These are phyloP conservation scores for Globisporangium carolinianum DNA, from an alignment of 352 stramenopile genomes.

Conservation along the genomic window DNA sequence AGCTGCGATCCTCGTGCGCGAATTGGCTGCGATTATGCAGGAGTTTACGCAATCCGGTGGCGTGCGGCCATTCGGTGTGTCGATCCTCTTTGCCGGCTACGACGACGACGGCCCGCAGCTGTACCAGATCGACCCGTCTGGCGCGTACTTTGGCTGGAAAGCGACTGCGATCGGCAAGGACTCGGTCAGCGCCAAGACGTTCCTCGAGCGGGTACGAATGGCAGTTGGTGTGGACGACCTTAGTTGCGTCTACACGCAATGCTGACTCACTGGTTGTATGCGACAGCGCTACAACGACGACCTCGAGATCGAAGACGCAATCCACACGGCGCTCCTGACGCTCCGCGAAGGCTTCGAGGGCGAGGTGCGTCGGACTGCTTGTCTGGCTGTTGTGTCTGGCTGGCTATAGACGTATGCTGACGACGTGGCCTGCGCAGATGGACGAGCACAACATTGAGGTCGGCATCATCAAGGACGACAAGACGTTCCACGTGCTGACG, in stretches of 20 bases:
- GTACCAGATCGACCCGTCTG: conserved; percentile 98
- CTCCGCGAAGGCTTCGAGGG: conserved; percentile 98
- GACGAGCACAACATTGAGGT: conserved; percentile 98
- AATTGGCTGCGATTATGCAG: conserved; percentile 98
- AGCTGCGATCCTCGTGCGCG: conserved; percentile 93
- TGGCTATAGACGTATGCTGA: not conserved
- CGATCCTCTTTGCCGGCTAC: conserved; percentile 96
- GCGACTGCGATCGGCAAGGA: conserved; percentile 99
- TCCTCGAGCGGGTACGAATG: conserved; percentile 92
- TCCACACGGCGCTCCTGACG: conserved; percentile 98
- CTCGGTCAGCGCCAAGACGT: conserved; percentile 98
- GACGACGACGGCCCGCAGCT: conserved; percentile 96
- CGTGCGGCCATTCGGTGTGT: conserved; percentile 98
- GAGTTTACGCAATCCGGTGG: conserved; percentile 97
- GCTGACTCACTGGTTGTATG: conserved; percentile 1
- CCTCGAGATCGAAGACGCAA: conserved; percentile 99
- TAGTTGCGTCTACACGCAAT: not conserved
- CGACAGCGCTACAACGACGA: conserved; percentile 90
- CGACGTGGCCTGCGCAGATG: conserved; percentile 77
- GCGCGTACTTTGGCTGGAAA: conserved; percentile 99
- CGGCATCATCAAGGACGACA: conserved; percentile 94
- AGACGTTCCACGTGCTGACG: conserved; percentile 96
- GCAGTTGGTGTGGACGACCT: conserved; percentile 28
- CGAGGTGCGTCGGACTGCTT: conserved; percentile 35
- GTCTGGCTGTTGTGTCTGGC: not conserved